Evolutionary conservation across 305 asterid species (phyloP), one percentile per base, ranked within the genome.

Genomic region (Rubia tinctorum): DNA sequence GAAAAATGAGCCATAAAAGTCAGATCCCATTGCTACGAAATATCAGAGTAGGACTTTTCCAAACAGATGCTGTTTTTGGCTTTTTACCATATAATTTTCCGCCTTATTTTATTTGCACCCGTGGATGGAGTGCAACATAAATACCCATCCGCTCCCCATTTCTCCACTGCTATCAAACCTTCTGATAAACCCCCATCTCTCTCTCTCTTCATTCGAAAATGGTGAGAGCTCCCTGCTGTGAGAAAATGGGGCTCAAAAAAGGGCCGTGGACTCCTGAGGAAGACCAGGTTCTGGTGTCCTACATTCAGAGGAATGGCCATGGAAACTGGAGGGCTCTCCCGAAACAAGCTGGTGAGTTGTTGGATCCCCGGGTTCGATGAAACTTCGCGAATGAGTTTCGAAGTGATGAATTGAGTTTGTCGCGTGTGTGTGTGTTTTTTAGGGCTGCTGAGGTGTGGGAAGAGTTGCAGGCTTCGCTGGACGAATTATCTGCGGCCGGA

Each of bases 211-310:
- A 55, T 64, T 15, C 15, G 17, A 62, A 65, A 78, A 93, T 93
- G 98, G 97, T 75, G 79, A 88, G 97, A 82, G 96, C 92, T 78
- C 98, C 97, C 14, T 89, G 96, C 81, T 91, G 98, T 84, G 97
- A 93, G 70, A 93, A 91, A 77, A 86, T 87, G 90, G 98, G 96
- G 49, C 79, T 89, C 73, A 93, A 91, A 86, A 91, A 81, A 84
- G 98, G 98, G 59, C 93, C 98, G 6, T 93, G 97, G 98, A 86
- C 90, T 77, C 88, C 92, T 7, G 93, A 93, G 53, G 98, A 93
- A 85, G 98, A 93, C 69, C 88, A 87, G 73, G 75, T 87, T 83
- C 67, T 93, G 78, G 72, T 88, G 69, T 83, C 93, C 77, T 88
- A 76, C 70, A 88, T 93, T 82, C 86, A 83, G 11, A 77, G 81